Conservation (phyloP, 805 yeast genomes). For the Hyphopichia homilentoma region DNA sequence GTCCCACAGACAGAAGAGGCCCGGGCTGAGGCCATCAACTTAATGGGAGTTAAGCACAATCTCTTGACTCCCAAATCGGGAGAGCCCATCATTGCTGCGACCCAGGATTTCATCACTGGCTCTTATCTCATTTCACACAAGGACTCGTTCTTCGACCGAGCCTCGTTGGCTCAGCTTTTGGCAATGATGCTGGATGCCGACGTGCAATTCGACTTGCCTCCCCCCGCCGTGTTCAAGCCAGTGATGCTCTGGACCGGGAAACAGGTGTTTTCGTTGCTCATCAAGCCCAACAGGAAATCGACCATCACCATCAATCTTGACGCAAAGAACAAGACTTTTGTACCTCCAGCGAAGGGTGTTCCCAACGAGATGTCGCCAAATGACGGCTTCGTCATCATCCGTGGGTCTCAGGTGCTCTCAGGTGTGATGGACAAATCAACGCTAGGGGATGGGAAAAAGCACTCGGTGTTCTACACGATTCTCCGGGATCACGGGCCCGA, state of each 20-base stretch:
- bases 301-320: constrained; percentile 87
- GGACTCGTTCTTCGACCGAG: constrained; percentile 89
- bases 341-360: constrained; percentile 65
- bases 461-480: constrained; percentile 92
- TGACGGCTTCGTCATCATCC: constrained; percentile 88
- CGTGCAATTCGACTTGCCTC: constrained; percentile 86
- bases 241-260: constrained; percentile 94
- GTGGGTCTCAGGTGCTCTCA: constrained; percentile 83
- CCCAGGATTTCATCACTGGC: constrained; percentile 98
- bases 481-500: constrained; percentile 95
- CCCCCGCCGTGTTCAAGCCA: constrained; percentile 92
- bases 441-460: constrained; percentile 97
- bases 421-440: constrained; percentile 98
- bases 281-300: constrained; percentile 72
- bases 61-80: constrained; percentile 95
- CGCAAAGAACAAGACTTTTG: constrained; percentile 88
- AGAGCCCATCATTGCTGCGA: constrained; percentile 98
- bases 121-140: constrained; percentile 89
- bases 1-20: constrained; percentile 99
- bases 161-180: constrained; percentile 73
- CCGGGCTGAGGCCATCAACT: constrained; percentile 94
- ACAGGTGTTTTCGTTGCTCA: constrained; percentile 85
- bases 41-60: constrained; percentile 97
- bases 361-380: constrained; percentile 97
- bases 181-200: constrained; percentile 96